These are phyloP conservation scores for Cokeromyces recurvatus DNA, from an alignment of 371 early-diverging fungal species.

Conservation along the genomic window DNA sequence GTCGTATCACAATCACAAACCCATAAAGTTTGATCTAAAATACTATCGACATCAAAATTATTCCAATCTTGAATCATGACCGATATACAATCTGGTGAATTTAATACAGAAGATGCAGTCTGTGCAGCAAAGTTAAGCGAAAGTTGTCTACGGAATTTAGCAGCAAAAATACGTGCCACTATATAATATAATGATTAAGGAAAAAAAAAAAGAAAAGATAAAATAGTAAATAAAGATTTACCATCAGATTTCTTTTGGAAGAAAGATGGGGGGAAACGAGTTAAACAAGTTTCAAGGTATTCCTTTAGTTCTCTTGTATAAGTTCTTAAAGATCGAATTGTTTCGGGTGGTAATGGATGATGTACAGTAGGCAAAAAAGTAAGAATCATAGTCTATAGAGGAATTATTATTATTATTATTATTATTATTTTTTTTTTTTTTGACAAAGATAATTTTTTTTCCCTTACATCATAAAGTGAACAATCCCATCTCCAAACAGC, in stretches of 20 bases:
- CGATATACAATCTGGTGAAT: slow-evolving; percentile 18
- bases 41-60: slow-evolving; percentile 38
- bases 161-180: slow-evolving; percentile 51
- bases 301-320: slow-evolving; percentile 38
- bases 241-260: slow-evolving; percentile 30
- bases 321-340: slow-evolving; percentile 26
- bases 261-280: slow-evolving; percentile 26
- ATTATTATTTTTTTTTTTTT: no score
- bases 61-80: slow-evolving; percentile 50
- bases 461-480: slow-evolving; percentile 46
- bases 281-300: slow-evolving; percentile 24
- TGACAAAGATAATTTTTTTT: no score
- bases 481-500: slow-evolving; percentile 54
- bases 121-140: slow-evolving; percentile 51
- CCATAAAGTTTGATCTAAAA: slow-evolving; percentile 53
- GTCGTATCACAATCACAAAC: slow-evolving; percentile 43
- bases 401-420: background rate
- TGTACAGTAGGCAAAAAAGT: slow-evolving; percentile 33
- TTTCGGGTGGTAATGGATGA: slow-evolving; percentile 25
- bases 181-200: background rate
- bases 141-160: slow-evolving; percentile 49
- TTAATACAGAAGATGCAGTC: slow-evolving; percentile 35
- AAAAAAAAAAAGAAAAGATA: no score
- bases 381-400: slow-evolving; percentile 38
- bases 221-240: slow-evolving; percentile 6